Evolutionary conservation across 345 rosid genomes (phyloP).

Genomic region (Melastoma malabathricum): DNA sequence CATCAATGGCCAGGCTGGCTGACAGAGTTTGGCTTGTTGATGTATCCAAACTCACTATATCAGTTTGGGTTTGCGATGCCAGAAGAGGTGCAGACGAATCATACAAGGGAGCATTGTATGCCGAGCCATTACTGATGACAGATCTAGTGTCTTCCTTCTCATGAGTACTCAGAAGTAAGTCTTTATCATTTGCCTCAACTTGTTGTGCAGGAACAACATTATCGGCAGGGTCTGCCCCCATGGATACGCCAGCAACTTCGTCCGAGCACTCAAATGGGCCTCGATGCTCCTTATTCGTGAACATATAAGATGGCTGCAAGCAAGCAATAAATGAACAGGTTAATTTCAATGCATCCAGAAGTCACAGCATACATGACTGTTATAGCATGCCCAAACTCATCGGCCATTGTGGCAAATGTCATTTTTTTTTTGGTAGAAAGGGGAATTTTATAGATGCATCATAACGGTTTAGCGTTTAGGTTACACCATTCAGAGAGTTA

Average conservation of each 20-base stretch:
- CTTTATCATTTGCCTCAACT: constrained; percentile 83
- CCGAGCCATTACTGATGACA: constrained; percentile 39
- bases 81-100: constrained; percentile 34
- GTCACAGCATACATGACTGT: too few species aligned
- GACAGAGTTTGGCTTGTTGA: constrained; percentile 20
- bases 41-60: constrained; percentile 31
- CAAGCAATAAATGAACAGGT: background rate
- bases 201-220: constrained; percentile 45
- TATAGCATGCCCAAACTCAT: too few species aligned
- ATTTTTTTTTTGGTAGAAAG: too few species aligned
- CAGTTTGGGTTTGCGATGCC: constrained; percentile 35
- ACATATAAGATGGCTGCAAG: constrained; percentile 94
- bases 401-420: too few species aligned
- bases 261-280: constrained; percentile 89
- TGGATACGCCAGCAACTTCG: constrained; percentile 54
- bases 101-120: constrained; percentile 50
- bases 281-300: constrained; percentile 85
- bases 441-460: too few species aligned
- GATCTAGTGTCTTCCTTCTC: constrained; percentile 71
- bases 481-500: too few species aligned
- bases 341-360: background rate
- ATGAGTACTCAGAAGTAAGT: constrained; percentile 61
- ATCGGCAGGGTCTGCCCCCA: constrained; percentile 48
- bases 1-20: constrained; percentile 64
- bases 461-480: too few species aligned